Base-by-base conservation (phyloP, 441 rosid species). In the Gossypium gossypioides region DNA sequence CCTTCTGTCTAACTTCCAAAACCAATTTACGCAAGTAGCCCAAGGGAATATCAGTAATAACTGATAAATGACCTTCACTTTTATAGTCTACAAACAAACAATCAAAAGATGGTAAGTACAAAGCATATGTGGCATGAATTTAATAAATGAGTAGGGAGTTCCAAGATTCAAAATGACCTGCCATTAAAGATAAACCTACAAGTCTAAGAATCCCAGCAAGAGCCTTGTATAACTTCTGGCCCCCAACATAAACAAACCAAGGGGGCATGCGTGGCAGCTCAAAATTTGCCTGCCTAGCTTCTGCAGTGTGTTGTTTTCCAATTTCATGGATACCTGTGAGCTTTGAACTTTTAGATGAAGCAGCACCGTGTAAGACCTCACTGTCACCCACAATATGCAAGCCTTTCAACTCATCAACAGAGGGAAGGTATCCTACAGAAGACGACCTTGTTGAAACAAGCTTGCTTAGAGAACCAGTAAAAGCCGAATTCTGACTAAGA, bases 161-260 rank as follows among this genome's bases (percentile, higher is more conserved):
- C 74, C 60, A 72, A 77, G 88, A 71, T 72, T 54, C 71, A 84
- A 76, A 68, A 84, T 81, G 48, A 95, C 99, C 99, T 88, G 99
- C 76, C 84, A 82, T 76, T 75, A 89, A 85, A 74, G 97, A 92
- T 85, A 88, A 86, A 79, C 97, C 97, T 75, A 88, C 87, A 71
- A 91, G 93, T 85, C 99, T 86, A 79, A 95, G 95, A 78, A 86
- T 83, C 72, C 90, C 91, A 63, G 94, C 86, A 70, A 95, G 86
- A 82, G 91, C 85, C 81, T 81, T 77, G 71, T 92, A 91, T 70
- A 95, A 73, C 79, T 85, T 91, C 79, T 77, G 91, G 77, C 88
- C 83, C 59, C 97, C 92, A 82, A 83, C 88, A 87, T 83, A 62
- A 63, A 77, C 82, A 81, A 95, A 88, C 98, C 96, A 95, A 68